Evolutionary conservation across 2,329 filamentous ascomycete genomes (phyloP).

Genomic region (Botrytis aclada): DNA sequence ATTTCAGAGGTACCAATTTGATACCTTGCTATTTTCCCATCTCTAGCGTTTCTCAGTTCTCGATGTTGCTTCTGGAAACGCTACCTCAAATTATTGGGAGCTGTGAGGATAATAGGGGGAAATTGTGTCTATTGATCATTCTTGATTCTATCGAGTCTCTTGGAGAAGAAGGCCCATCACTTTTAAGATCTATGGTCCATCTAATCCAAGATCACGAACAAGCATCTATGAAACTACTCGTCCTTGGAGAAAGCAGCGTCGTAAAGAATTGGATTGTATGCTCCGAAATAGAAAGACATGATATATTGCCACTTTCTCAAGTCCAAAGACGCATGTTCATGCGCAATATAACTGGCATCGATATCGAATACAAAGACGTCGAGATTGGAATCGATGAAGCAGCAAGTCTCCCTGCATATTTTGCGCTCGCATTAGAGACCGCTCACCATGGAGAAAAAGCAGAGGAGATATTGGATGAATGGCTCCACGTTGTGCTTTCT

Average conservation of each 20-base stretch:
- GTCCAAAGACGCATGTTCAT: no score
- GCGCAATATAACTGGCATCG: background rate
- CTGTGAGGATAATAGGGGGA: background rate
- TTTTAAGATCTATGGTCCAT: background rate
- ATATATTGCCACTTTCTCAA: background rate
- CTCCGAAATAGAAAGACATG: background rate
- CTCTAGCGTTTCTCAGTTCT: background rate
- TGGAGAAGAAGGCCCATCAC: background rate
- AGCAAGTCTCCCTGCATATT: background rate
- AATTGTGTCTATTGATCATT: background rate
- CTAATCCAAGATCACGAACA: background rate
- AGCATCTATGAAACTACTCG: background rate
- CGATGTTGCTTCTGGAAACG: background rate
- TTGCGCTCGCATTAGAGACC: background rate
- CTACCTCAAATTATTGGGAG: background rate
- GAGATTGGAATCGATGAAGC: background rate
- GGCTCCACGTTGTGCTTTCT: background rate
- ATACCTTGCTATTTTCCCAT: background rate
- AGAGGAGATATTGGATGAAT: background rate
- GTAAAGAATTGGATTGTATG: background rate
- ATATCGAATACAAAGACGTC: background rate
- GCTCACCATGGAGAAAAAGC: background rate
- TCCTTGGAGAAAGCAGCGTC: background rate
- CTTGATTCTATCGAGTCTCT: background rate
- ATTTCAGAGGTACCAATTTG: fast-evolving